These are phyloP conservation scores for Rhizoclosmatium globosum DNA, from an alignment of 192 early-diverging fungal genomes.

Conservation along the genomic window DNA sequence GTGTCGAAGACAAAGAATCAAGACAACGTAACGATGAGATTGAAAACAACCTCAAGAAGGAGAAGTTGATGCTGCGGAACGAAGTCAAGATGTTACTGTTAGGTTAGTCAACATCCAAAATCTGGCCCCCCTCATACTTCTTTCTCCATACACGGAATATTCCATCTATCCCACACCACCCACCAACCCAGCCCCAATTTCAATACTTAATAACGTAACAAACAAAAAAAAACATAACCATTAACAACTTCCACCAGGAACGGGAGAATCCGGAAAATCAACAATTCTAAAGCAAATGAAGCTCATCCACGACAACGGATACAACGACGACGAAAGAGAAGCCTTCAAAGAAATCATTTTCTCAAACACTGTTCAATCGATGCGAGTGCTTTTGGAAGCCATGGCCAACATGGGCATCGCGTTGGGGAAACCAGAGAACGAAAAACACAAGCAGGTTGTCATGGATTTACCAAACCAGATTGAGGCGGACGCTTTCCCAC, in stretches of 20 bases:
- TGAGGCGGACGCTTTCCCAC: slow-evolving; percentile 85
- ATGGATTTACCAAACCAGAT: slow-evolving; percentile 86
- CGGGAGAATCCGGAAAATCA: slow-evolving; percentile 97
- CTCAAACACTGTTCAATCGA: slow-evolving; percentile 94
- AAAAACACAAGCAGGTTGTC: slow-evolving; percentile 75
- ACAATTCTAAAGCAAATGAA: slow-evolving; percentile 99
- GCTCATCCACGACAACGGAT: slow-evolving; percentile 95
- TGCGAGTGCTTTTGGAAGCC: slow-evolving; percentile 94
- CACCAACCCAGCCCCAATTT: background rate
- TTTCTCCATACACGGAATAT: background rate
- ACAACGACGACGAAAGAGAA: slow-evolving; percentile 87
- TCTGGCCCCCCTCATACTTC: background rate
- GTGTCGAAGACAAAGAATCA: slow-evolving; percentile 85
- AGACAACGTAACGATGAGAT: slow-evolving; percentile 90
- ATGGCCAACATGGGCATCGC: slow-evolving; percentile 87
- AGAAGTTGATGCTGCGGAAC: slow-evolving; percentile 81
- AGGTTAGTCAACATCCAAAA: slow-evolving; percentile 40
- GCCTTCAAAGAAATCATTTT: slow-evolving; percentile 97
- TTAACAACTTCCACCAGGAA: slow-evolving; percentile 60
- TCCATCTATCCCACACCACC: background rate
- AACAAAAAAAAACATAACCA: background rate
- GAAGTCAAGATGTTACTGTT: slow-evolving; percentile 98
- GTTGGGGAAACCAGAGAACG: slow-evolving; percentile 74
- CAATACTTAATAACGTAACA: background rate
- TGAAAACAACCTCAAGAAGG: slow-evolving; percentile 84